Evolutionary conservation across 768 basidiomycete genomes (phyloP).

Genomic region (Macrocybe gigantea): DNA sequence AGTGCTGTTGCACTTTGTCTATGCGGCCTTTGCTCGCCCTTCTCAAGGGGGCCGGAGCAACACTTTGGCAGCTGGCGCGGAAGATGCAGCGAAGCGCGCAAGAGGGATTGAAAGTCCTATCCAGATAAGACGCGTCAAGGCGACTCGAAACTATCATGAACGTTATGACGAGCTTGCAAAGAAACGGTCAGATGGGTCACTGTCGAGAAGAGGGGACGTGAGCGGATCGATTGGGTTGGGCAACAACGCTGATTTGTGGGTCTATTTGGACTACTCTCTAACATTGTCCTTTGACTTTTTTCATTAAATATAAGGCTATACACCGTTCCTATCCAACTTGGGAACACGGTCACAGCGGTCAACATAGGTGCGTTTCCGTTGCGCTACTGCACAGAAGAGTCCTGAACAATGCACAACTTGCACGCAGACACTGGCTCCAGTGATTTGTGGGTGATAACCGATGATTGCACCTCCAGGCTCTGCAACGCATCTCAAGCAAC

Average conservation of each 20-base stretch:
- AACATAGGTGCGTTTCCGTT: constrained; percentile 19
- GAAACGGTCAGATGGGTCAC: too few species aligned
- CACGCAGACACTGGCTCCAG: constrained; percentile 62
- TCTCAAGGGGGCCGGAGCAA: too few species aligned
- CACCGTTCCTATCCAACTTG: constrained; percentile 29
- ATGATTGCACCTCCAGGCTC: constrained; percentile 32
- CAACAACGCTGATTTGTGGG: constrained; percentile 30
- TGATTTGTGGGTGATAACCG: constrained; percentile 62
- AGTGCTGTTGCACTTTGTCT: too few species aligned
- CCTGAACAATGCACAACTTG: background rate
- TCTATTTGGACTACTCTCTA: background rate
- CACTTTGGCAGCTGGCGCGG: too few species aligned
- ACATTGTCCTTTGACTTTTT: background rate
- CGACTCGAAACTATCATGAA: too few species aligned
- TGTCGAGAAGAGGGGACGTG: constrained; percentile 16
- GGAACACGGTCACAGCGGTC: constrained; percentile 20
- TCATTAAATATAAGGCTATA: constrained; percentile 20
- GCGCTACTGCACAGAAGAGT: background rate
- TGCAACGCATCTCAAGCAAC: constrained; percentile 11
- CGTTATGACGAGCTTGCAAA: too few species aligned
- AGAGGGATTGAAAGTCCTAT: too few species aligned
- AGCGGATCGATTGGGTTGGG: constrained; percentile 30
- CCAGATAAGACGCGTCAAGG: too few species aligned
- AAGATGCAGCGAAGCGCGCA: too few species aligned
- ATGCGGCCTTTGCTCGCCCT: too few species aligned